phyloP scores from a whole-genome alignment of 768 basidiomycete genomes.

The Xerocomellus intermedius region DNA sequence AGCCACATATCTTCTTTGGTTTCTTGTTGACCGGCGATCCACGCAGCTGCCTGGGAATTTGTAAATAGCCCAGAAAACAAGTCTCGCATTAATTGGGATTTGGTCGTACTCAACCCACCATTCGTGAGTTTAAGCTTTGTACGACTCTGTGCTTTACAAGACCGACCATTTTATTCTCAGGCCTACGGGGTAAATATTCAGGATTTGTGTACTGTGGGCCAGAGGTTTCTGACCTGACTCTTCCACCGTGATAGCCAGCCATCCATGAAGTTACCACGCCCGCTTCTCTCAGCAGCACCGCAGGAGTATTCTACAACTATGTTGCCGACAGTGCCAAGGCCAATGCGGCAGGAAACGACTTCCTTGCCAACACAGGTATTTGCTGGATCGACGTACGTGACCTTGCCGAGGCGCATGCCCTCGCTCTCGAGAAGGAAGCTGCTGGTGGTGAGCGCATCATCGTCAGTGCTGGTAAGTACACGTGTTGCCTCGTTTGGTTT shows the following conservation, averaged over 20 bases:
- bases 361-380: slow-evolving; percentile 23
- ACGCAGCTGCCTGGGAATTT: slow-evolving; percentile 49
- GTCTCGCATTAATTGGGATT: slow-evolving; percentile 35
- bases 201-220: neutral
- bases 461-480: slow-evolving; percentile 34
- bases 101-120: slow-evolving; percentile 41
- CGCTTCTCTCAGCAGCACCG: slow-evolving; percentile 40
- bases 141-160: too few relatives aligned
- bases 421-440: slow-evolving; percentile 48
- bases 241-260: slow-evolving; percentile 32
- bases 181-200: slow-evolving; percentile 28
- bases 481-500: too few relatives aligned
- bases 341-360: slow-evolving; percentile 24
- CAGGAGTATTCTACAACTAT: slow-evolving; percentile 33
- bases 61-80: slow-evolving; percentile 32
- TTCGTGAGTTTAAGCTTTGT: slow-evolving; percentile 23
- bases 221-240: neutral
- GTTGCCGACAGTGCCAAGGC: slow-evolving; percentile 27
- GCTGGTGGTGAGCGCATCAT: slow-evolving; percentile 62
- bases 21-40: neutral
- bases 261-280: slow-evolving; percentile 41
- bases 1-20: neutral
- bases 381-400: slow-evolving; percentile 56
- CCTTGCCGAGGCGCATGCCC: slow-evolving; percentile 51
- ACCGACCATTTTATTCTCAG: slow-evolving; percentile 4